phyloP scores from a whole-genome alignment of 371 early-diverging fungal species.

The Blakeslea trispora region DNA sequence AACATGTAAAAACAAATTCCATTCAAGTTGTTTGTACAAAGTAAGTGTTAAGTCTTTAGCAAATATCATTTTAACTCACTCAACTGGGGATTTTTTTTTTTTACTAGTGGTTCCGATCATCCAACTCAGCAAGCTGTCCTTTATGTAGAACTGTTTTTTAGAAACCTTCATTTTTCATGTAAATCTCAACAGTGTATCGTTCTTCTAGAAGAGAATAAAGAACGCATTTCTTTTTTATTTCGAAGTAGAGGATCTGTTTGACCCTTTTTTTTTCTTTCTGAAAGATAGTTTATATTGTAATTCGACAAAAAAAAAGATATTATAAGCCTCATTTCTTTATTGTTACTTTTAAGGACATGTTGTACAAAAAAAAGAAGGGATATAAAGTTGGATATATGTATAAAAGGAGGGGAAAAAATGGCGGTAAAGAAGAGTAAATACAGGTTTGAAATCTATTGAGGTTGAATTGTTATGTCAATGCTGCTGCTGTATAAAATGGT shows the following conservation, averaged over 20 bases:
- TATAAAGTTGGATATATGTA: not conserved
- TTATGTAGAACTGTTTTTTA: constrained; percentile 87
- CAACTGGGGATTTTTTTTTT: constrained; percentile 1
- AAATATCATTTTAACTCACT: not conserved
- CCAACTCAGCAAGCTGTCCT: constrained; percentile 90
- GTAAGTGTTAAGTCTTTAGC: too few relatives aligned
- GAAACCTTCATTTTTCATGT: not conserved
- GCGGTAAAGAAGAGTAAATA: too few relatives aligned
- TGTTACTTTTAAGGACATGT: too few relatives aligned
- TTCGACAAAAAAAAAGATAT: too few relatives aligned
- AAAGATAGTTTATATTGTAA: too few relatives aligned
- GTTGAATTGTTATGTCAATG: not conserved
- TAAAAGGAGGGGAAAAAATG: too few relatives aligned
- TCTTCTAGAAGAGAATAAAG: too few relatives aligned
- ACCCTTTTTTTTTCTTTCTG: too few relatives aligned
- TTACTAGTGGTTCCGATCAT: constrained; percentile 85
- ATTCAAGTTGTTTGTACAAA: constrained; percentile 92
- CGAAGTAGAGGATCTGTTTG: too few relatives aligned
- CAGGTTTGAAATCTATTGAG: not conserved
- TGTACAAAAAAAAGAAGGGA: not conserved
- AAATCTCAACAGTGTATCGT: not conserved
- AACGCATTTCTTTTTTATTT: too few relatives aligned
- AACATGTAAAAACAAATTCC: constrained; percentile 96
- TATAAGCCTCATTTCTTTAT: too few relatives aligned
- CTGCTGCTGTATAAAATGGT: not conserved